Evolutionary conservation across 495 filamentous ascomycete genomes (phyloP).

Genomic region (Aspergillus bertholletiae): DNA sequence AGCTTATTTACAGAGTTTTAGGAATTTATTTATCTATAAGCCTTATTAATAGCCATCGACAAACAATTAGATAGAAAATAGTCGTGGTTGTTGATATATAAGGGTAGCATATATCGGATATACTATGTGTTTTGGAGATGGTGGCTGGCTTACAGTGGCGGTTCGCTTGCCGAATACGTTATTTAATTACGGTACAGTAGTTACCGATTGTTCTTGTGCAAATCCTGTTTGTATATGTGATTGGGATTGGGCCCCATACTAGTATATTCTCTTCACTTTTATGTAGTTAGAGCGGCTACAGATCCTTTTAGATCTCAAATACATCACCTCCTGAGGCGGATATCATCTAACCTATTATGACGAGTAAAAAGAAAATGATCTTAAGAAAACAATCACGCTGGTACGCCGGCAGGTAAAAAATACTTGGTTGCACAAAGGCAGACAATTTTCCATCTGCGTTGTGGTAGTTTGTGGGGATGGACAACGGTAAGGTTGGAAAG

Average conservation of each 20-base stretch:
- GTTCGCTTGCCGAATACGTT: no score
- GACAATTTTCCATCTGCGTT: constrained; percentile 9
- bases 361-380: background rate
- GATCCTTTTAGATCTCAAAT: constrained; percentile 10
- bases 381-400: background rate
- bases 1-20: no score
- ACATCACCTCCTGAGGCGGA: constrained; percentile 11
- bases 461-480: background rate
- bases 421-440: background rate
- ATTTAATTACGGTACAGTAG: no score
- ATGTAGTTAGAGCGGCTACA: background rate
- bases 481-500: constrained; percentile 2
- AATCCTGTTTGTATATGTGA: background rate
- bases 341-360: constrained; percentile 2
- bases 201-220: no score
- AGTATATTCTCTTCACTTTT: background rate
- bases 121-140: no score
- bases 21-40: no score
- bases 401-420: background rate
- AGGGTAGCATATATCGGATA: no score
- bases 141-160: no score
- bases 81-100: no score
- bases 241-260: background rate
- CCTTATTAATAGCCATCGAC: no score
- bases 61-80: no score